Evolutionary conservation across 805 yeast genomes (phyloP).

Genomic region (Lipomyces spencermartinsiae): DNA sequence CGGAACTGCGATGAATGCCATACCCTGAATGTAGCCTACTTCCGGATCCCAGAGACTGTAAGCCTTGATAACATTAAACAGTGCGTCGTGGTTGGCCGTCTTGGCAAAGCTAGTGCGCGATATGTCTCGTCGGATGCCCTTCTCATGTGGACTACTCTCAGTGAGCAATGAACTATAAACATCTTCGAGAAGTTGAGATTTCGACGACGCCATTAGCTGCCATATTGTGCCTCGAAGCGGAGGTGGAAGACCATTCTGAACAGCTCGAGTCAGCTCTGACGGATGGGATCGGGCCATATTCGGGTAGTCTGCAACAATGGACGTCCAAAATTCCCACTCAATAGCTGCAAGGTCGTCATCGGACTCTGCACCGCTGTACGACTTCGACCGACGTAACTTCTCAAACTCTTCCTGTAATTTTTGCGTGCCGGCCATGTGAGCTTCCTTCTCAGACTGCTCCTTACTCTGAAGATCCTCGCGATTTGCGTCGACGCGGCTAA

Average conservation of each 20-base stretch:
- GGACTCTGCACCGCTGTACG: slow-evolving; percentile 23
- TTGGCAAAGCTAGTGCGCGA: slow-evolving; percentile 84
- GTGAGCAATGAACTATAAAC: slow-evolving; percentile 58
- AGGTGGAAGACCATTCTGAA: slow-evolving; percentile 80
- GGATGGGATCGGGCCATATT: slow-evolving; percentile 67
- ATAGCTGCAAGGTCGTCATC: slow-evolving; percentile 51
- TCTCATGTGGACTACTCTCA: slow-evolving; percentile 66
- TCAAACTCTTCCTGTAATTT: slow-evolving; percentile 48
- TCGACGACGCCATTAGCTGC: slow-evolving; percentile 86
- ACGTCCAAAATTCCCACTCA: slow-evolving; percentile 71
- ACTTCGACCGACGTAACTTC: slow-evolving; percentile 33
- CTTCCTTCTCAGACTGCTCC: slow-evolving; percentile 59
- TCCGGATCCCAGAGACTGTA: slow-evolving; percentile 87
- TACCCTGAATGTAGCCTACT: slow-evolving; percentile 97
- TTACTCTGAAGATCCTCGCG: slow-evolving; percentile 57
- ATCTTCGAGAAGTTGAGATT: slow-evolving; percentile 66
- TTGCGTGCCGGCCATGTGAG: slow-evolving; percentile 53
- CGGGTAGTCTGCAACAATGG: slow-evolving; percentile 78
- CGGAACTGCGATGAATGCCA: slow-evolving; percentile 93
- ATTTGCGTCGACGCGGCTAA: slow-evolving; percentile 64
- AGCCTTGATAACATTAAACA: slow-evolving; percentile 78
- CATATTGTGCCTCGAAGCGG: slow-evolving; percentile 89
- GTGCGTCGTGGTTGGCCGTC: slow-evolving; percentile 63
- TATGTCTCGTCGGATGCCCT: slow-evolving; percentile 79
- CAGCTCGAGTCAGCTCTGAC: slow-evolving; percentile 61